Conservation (phyloP, 306 rosid species). For the Dalbergia cochinchinensis region DNA sequence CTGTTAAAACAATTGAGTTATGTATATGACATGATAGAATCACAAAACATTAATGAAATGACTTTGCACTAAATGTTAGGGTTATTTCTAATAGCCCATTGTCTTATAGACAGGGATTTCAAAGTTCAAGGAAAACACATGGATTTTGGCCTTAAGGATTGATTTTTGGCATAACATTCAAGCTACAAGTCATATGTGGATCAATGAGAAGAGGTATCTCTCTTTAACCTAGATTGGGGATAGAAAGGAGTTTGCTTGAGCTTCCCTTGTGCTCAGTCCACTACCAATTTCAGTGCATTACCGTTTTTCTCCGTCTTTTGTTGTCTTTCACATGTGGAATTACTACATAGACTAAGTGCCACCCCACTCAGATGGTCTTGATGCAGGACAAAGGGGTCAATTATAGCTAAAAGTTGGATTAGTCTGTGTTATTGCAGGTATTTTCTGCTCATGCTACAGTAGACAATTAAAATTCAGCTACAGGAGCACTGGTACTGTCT, state of each 20-base stretch:
- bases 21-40: not conserved
- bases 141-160: not conserved
- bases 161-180: not conserved
- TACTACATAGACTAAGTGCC: not conserved
- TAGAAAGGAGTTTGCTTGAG: not conserved
- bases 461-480: not conserved
- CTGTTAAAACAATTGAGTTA: not conserved
- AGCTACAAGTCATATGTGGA: not conserved
- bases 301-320: not conserved
- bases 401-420: not conserved
- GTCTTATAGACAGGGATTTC: conserved; percentile 2
- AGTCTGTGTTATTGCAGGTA: not conserved
- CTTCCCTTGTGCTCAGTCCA: not conserved
- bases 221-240: not conserved
- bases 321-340: not conserved
- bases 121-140: not conserved
- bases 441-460: not conserved
- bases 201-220: conserved; percentile 6
- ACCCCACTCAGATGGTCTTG: not conserved
- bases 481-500: no score
- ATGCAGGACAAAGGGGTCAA: conserved; percentile 1
- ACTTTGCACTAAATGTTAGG: not conserved
- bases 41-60: not conserved
- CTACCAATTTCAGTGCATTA: not conserved
- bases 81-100: not conserved